phyloP scores from a whole-genome alignment of 805 yeast genomes.

The Kodamaea kaohsiungensis region DNA sequence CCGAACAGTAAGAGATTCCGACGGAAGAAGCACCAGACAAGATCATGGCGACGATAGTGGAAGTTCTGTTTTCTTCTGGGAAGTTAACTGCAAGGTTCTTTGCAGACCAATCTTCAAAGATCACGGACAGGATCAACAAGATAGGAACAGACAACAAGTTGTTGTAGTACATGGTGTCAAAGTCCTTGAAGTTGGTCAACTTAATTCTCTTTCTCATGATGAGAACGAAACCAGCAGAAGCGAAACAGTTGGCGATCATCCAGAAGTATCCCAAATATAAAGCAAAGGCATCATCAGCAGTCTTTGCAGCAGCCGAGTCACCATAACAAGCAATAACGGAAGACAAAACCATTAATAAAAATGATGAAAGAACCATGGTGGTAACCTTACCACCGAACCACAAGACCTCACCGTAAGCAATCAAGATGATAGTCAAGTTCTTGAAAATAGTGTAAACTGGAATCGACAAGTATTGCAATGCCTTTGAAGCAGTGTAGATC shows the following conservation, averaged over 20 bases:
- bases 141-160: slow-evolving; percentile 92
- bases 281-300: slow-evolving; percentile 46
- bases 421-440: slow-evolving; percentile 92
- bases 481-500: slow-evolving; percentile 97
- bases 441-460: slow-evolving; percentile 98
- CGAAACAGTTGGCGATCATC: slow-evolving; percentile 94
- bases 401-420: slow-evolving; percentile 96
- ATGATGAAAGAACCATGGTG: slow-evolving; percentile 85
- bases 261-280: slow-evolving; percentile 81
- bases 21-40: slow-evolving; percentile 93
- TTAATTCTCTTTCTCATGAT: slow-evolving; percentile 97
- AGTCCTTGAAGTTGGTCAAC: slow-evolving; percentile 94
- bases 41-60: slow-evolving; percentile 79
- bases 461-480: slow-evolving; percentile 84
- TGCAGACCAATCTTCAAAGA: slow-evolving; percentile 91
- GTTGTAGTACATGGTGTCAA: slow-evolving; percentile 98
- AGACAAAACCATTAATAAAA: slow-evolving; percentile 88
- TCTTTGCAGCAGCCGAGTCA: slow-evolving; percentile 52
- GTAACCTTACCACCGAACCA: slow-evolving; percentile 96
- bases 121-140: slow-evolving; percentile 68
- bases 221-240: slow-evolving; percentile 93
- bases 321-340: slow-evolving; percentile 96
- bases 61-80: slow-evolving; percentile 67
- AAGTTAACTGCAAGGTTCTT: slow-evolving; percentile 75
- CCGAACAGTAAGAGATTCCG: slow-evolving; percentile 97